Conservation (phyloP, 2,329 filamentous ascomycete genomes). For the Aaosphaeria arxii region DNA sequence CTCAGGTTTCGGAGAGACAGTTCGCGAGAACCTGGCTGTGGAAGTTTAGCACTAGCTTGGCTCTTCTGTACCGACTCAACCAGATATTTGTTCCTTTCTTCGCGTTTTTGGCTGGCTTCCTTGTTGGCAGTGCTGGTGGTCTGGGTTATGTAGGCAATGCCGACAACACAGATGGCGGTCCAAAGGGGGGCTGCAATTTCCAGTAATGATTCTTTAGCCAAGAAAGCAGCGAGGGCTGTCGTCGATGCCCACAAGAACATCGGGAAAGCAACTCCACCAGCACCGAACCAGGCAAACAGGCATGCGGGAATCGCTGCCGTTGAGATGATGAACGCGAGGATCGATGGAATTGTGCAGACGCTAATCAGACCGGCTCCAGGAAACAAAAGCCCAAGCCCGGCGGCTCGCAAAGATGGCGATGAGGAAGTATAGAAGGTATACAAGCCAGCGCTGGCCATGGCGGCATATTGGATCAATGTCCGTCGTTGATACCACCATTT, state of each 20-base stretch:
- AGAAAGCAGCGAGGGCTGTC: conserved; percentile 2
- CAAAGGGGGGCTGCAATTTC: conserved; percentile 7
- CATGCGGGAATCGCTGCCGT: conserved; percentile 7
- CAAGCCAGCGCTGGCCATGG: conserved; percentile 4
- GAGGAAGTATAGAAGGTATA: conserved; percentile 9
- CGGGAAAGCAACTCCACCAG: conserved; percentile 12
- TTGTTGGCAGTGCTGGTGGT: neutral
- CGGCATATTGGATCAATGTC: conserved; percentile 10
- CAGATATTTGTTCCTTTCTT: conserved; percentile 9
- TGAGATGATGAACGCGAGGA: conserved; percentile 7
- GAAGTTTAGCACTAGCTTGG: conserved; percentile 1
- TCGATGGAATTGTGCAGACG: conserved; percentile 7
- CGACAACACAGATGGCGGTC: conserved; percentile 2
- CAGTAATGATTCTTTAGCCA: conserved; percentile 7
- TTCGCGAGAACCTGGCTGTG: conserved; percentile 8
- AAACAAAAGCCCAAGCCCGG: conserved; percentile 10
- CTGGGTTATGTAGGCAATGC: conserved; percentile 3
- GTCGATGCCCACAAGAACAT: conserved; percentile 7
- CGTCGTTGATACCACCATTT: conserved; percentile 7
- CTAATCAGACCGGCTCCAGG: conserved; percentile 13
- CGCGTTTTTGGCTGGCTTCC: conserved; percentile 4
- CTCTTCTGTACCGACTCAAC: conserved; percentile 4
- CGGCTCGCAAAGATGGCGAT: conserved; percentile 4
- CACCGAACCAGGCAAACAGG: conserved; percentile 16
- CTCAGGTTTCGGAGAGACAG: conserved; percentile 5